phyloP scores from a whole-genome alignment of 2,329 filamentous ascomycete genomes.

The Trichoderma asperellum region DNA sequence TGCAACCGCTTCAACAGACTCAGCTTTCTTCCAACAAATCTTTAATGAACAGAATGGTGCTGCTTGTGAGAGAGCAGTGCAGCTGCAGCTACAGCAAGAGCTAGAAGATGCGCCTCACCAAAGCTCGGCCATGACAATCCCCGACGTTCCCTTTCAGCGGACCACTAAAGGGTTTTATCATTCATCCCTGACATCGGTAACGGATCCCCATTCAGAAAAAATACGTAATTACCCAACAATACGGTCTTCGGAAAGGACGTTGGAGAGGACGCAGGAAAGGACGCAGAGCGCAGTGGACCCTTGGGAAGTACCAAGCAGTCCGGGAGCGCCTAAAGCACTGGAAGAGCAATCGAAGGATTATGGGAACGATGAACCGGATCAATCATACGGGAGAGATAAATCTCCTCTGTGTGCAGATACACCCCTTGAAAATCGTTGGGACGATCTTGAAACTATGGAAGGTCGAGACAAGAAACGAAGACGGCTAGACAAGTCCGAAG shows the following conservation, averaged over 20 bases:
- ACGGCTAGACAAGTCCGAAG: conserved; percentile 30
- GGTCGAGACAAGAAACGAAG: conserved; percentile 34
- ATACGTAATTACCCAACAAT: conserved; percentile 28
- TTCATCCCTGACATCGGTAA: conserved; percentile 37
- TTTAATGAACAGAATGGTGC: conserved; percentile 52
- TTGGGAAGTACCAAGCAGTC: conserved; percentile 53
- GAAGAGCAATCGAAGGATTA: conserved; percentile 15
- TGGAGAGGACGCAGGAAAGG: neutral
- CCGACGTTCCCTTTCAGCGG: conserved; percentile 36
- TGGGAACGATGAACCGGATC: neutral
- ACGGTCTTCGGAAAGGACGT: conserved; percentile 15
- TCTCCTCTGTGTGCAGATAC: neutral
- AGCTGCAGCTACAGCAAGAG: neutral
- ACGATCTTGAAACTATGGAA: conserved; percentile 13
- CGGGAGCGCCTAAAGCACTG: conserved; percentile 33
- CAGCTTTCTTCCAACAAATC: conserved; percentile 52
- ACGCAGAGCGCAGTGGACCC: conserved; percentile 35
- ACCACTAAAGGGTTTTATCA: conserved; percentile 37
- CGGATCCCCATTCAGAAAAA: conserved; percentile 36
- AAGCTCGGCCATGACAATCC: conserved; percentile 29
- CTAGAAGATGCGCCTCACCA: conserved; percentile 10
- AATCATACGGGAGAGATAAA: neutral
- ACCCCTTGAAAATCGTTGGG: neutral
- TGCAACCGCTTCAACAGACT: conserved; percentile 51
- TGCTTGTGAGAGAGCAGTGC: conserved; percentile 33